phyloP scores from a whole-genome alignment of 108 stramenopile genomes.

The Schizochytrium sp. region DNA sequence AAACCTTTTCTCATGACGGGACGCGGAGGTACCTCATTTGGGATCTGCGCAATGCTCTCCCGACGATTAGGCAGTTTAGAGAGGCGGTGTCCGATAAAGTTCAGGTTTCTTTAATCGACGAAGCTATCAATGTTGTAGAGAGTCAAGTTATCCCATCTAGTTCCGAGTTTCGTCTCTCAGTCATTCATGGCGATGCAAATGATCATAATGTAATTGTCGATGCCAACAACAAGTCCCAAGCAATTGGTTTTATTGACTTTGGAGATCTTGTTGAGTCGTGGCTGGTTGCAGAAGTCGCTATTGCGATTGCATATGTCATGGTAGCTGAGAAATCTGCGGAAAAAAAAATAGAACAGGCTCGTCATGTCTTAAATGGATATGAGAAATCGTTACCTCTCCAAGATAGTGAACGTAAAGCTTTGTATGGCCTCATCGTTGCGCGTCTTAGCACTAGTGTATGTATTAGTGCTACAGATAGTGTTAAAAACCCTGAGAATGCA shows the following conservation, averaged over 20 bases:
- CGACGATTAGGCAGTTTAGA: not conserved
- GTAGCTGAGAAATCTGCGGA: not conserved
- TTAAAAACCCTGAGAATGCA: slow-evolving; percentile 17
- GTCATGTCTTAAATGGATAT: not conserved
- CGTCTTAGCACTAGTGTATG: slow-evolving; percentile 38
- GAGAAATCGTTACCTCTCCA: not conserved
- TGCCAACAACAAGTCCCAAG: not conserved
- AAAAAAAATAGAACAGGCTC: not conserved
- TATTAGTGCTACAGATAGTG: not conserved
- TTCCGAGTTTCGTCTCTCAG: not conserved
- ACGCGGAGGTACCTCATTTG: not conserved
- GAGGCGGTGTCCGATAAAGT: not conserved
- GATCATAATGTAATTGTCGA: slow-evolving; percentile 26
- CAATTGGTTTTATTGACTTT: slow-evolving; percentile 53
- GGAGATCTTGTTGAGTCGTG: slow-evolving; percentile 36
- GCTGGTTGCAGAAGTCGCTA: slow-evolving; percentile 10
- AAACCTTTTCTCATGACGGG: not conserved
- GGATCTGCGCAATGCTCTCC: slow-evolving; percentile 37
- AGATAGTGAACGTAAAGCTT: not conserved
- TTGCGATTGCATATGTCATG: slow-evolving; percentile 57
- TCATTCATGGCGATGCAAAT: slow-evolving; percentile 27
- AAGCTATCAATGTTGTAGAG: not conserved
- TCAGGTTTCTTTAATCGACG: not conserved
- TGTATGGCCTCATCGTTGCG: slow-evolving; percentile 19
- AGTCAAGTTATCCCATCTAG: not conserved